Evolutionary conservation across 2,329 filamentous ascomycete genomes (phyloP).

Genomic region (Magnaporthiopsis rhizophila): DNA sequence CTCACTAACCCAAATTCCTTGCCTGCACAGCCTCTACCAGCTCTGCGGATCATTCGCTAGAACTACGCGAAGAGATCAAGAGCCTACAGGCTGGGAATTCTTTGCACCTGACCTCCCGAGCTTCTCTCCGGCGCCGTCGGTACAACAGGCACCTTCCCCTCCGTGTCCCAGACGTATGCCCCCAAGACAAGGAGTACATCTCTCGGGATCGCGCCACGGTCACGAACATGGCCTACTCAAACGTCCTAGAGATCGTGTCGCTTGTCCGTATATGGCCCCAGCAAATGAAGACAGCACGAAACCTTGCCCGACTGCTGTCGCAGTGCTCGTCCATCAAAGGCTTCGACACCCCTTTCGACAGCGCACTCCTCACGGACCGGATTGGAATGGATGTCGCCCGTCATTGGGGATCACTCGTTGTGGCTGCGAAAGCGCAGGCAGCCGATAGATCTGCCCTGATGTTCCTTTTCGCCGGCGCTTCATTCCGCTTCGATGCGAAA

Average conservation of each 20-base stretch:
- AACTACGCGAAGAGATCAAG: neutral
- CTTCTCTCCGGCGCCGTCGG: neutral
- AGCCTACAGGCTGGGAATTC: neutral
- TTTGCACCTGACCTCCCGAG: neutral
- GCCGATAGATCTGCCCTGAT: constrained; percentile 14
- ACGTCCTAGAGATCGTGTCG: constrained; percentile 1
- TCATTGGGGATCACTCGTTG: constrained; percentile 19
- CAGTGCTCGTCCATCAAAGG: constrained; percentile 16
- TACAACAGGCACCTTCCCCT: neutral
- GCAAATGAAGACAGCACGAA: constrained; percentile 9
- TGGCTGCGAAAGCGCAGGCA: constrained; percentile 8
- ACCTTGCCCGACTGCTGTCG: constrained; percentile 15
- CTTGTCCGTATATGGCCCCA: neutral
- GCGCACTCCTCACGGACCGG: constrained; percentile 16
- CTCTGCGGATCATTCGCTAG: neutral
- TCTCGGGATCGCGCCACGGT: constrained; percentile 13
- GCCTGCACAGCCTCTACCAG: no score
- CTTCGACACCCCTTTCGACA: constrained; percentile 14
- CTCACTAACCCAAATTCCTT: no score
- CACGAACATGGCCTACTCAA: constrained; percentile 6
- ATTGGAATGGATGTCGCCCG: constrained; percentile 15
- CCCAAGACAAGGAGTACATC: constrained; percentile 11
- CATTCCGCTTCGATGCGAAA: constrained; percentile 18
- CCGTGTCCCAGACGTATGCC: no score
- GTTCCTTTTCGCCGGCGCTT: constrained; percentile 18